A percentile compares a stretch with the other conserved stretches of the same genome.
Conservation (phyloP, 2,329 filamentous ascomycete species). For the Cladorrhinum sp. region DNA sequence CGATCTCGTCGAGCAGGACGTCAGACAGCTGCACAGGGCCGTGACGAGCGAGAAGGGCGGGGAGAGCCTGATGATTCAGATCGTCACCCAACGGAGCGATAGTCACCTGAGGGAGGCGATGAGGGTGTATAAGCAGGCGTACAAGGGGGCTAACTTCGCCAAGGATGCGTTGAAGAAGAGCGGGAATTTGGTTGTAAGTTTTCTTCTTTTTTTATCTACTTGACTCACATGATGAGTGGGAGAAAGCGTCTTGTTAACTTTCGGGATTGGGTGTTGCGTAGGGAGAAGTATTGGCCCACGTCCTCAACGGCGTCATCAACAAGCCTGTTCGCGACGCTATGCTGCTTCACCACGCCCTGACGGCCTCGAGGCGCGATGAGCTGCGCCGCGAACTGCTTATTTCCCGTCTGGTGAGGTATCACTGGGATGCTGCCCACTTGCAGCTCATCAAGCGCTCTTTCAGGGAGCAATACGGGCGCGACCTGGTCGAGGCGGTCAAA, state of each 20-base stretch:
- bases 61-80: conserved; percentile 81
- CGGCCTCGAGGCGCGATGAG: conserved; percentile 65
- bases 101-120: conserved; percentile 78
- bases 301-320: conserved; percentile 96
- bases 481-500: conserved; percentile 73
- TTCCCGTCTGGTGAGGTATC: conserved; percentile 79
- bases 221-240: no score
- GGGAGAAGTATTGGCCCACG: conserved; percentile 92
- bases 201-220: not conserved
- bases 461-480: conserved; percentile 68
- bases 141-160: conserved; percentile 73
- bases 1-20: conserved; percentile 65
- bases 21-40: conserved; percentile 64
- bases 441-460: conserved; percentile 77
- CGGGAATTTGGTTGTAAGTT: conserved; percentile 83
- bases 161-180: conserved; percentile 84
- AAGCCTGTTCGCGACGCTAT: conserved; percentile 89
- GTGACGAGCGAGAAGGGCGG: conserved; percentile 75
- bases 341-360: conserved; percentile 85
- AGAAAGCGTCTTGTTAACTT: not conserved
- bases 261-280: conserved; percentile 35
- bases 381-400: conserved; percentile 84
- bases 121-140: conserved; percentile 68
- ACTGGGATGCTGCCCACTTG: conserved; percentile 88
- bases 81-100: conserved; percentile 79